Conservation (phyloP, 306 rosid species). For the Abrus pulchellus region DNA sequence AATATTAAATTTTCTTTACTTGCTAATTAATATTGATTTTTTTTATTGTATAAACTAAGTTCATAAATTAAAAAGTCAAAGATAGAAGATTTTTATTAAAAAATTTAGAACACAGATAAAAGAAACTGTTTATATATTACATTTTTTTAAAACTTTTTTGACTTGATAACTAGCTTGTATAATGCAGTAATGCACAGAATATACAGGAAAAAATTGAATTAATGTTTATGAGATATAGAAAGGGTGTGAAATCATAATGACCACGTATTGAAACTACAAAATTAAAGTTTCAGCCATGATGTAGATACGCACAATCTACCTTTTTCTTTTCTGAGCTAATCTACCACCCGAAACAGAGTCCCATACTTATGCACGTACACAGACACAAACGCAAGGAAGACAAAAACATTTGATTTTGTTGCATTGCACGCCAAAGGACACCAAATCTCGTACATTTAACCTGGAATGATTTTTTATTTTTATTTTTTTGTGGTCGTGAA, state of each 20-base stretch:
- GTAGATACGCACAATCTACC: neutral
- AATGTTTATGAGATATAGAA: neutral
- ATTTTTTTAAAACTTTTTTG: no score
- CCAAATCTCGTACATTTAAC: neutral
- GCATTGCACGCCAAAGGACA: neutral
- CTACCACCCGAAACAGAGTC: constrained; percentile 6
- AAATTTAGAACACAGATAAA: neutral
- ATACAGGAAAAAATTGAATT: neutral
- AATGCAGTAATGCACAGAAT: neutral
- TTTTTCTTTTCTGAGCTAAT: neutral
- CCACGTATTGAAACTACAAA: neutral
- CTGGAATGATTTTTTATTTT: no score
- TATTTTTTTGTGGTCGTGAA: no score
- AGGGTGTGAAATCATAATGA: constrained; percentile 38
- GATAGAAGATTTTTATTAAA: neutral
- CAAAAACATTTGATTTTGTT: neutral
- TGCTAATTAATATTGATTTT: neutral
- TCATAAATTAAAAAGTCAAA: neutral
- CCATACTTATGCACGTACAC: neutral
- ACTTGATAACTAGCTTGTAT: no score
- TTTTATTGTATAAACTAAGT: neutral
- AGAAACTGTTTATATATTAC: neutral
- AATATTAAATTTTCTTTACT: neutral
- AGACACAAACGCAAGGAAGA: neutral
- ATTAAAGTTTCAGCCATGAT: neutral